phyloP scores from a whole-genome alignment of 306 rosid genomes.

The Malus asiatica region DNA sequence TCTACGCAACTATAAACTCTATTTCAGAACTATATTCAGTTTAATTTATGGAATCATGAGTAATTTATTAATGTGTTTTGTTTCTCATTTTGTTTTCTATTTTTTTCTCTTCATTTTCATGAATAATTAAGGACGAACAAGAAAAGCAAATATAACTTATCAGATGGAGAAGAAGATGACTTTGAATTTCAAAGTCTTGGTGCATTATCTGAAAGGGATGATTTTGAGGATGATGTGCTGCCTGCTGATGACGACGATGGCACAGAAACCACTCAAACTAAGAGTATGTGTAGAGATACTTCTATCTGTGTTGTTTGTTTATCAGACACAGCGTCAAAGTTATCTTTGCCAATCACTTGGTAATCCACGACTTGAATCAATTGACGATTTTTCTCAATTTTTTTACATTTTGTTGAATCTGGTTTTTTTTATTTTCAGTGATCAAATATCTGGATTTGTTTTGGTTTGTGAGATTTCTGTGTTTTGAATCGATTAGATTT shows the following conservation, averaged over 20 bases:
- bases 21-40: not conserved
- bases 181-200: slow-evolving; percentile 43
- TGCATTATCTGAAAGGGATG: slow-evolving; percentile 56
- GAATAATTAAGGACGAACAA: slow-evolving; percentile 53
- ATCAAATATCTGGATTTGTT: too few species aligned
- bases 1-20: not conserved
- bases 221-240: slow-evolving; percentile 62
- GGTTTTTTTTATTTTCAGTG: too few species aligned
- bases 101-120: not conserved
- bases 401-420: too few species aligned
- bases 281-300: slow-evolving; percentile 11
- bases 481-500: too few species aligned
- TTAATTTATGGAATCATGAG: not conserved
- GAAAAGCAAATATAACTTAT: slow-evolving; percentile 71
- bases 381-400: too few species aligned
- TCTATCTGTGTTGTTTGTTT: not conserved
- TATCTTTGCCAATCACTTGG: too few species aligned
- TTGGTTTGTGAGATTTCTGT: too few species aligned
- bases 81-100: not conserved
- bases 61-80: not conserved
- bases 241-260: slow-evolving; percentile 27
- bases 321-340: not conserved
- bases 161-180: slow-evolving; percentile 73
- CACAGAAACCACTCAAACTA: slow-evolving; percentile 9
- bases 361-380: too few species aligned